Percentiles rank a stretch among this genome's conserved stretches.
phyloP scores from a whole-genome alignment of 2,329 filamentous ascomycete genomes.

The Fusarium nygamai region DNA sequence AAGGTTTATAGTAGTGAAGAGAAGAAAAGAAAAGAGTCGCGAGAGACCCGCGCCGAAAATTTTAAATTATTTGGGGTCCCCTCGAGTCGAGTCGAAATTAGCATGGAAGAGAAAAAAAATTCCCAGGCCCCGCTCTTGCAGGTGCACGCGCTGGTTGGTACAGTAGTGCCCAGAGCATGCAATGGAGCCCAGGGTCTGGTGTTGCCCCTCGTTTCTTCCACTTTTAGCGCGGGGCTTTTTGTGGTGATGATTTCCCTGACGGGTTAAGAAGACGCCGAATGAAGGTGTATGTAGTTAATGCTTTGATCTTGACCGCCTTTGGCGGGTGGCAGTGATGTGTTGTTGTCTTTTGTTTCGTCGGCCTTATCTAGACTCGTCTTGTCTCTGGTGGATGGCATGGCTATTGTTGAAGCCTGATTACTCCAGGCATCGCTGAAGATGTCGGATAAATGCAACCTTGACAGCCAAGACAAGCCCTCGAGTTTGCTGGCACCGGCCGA shows the following conservation, averaged over 20 bases:
- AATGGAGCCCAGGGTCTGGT: slow-evolving; percentile 15
- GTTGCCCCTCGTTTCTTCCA: slow-evolving; percentile 36
- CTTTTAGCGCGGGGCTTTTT: slow-evolving; percentile 38
- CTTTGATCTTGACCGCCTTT: slow-evolving; percentile 11
- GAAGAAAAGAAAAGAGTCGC: slow-evolving; percentile 23
- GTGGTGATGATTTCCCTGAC: slow-evolving; percentile 21
- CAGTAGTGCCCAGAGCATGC: background rate
- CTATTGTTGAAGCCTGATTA: background rate
- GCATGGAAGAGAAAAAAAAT: slow-evolving; percentile 25
- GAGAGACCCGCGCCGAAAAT: slow-evolving; percentile 37
- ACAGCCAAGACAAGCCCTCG: slow-evolving; percentile 7
- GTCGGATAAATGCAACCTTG: slow-evolving; percentile 22
- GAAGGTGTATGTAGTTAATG: background rate
- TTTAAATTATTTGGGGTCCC: slow-evolving; percentile 34
- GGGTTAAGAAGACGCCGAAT: slow-evolving; percentile 7
- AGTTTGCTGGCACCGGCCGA: slow-evolving; percentile 13
- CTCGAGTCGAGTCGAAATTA: slow-evolving; percentile 32
- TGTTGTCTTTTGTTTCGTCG: background rate
- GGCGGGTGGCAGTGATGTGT: background rate
- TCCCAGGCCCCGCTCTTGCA: slow-evolving; percentile 35
- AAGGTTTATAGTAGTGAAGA: slow-evolving; percentile 35
- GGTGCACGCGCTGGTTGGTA: slow-evolving; percentile 15
- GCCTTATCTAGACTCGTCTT: background rate
- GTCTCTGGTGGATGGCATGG: background rate
- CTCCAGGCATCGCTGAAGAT: slow-evolving; percentile 4